Base-by-base conservation (phyloP, 768 basidiomycete species). In the Hericium erinaceus region DNA sequence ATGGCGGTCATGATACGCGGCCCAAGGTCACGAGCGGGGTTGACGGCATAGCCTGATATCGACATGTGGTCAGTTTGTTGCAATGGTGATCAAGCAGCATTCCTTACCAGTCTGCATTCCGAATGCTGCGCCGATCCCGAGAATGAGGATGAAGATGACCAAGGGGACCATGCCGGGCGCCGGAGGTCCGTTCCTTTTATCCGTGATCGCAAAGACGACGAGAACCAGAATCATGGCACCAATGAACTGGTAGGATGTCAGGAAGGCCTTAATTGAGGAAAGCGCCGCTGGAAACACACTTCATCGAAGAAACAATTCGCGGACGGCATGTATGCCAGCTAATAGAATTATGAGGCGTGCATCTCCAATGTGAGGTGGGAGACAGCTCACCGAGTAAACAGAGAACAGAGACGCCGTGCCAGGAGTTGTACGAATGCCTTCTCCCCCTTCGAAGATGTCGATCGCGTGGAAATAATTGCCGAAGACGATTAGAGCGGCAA, bases 1-100 rank as follows among this genome's bases (percentile, higher is more conserved):
- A 87, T 85, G 5, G 85, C 77, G 1, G 84, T 86, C 65, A 87
- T 67, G 38, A 88, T 62, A 9, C 86, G 76, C 2, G 86, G 86
- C 5, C 87, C 86, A 28, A 88, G 70, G 69, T 88, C 86, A 64
- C 87, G 82, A 37, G 86, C 84, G 41, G 86, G 86, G 62, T 87
- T 87, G 54, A 87, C 70, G 4, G 85, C 81, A 60, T 75, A 83
- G 49, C 79, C 82, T 78, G 58, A 26, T 4, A 28, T 10, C 15
- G 22, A 20, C 26, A 24, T 55, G 52, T 38, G 33, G 33, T 33
- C 33, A 33, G 33, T 33, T 33, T 10, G 9, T 33, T 33, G 33
- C 33, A 33, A 33, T 33, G 6, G 33, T 8, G 33, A 8, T 33
- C 33, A 33, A 33, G 33, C 7, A 33, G 33, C 33, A 10, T 10